phyloP scores from a whole-genome alignment of 192 early-diverging fungal genomes.

The Backusella circina region DNA sequence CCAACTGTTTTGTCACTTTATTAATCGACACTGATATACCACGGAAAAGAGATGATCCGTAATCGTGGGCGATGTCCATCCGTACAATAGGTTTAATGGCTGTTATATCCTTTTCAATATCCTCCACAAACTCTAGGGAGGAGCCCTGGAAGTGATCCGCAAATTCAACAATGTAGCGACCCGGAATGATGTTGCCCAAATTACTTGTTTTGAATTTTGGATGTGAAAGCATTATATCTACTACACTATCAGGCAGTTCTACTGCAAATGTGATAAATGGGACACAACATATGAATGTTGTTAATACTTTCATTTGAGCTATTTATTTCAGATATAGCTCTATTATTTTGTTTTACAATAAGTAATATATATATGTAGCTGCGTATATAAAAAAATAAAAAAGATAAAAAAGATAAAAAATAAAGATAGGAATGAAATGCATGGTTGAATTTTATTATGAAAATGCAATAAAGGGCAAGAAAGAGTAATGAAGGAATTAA shows the following conservation, averaged over 20 bases:
- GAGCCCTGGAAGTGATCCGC: neutral
- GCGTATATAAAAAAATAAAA: neutral
- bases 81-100: neutral
- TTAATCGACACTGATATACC: conserved; percentile 11
- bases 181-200: conserved; percentile 3
- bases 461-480: neutral
- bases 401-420: neutral
- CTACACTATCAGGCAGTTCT: neutral
- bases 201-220: conserved; percentile 5
- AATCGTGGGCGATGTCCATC: conserved; percentile 9
- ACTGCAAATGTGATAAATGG: neutral
- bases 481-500: neutral
- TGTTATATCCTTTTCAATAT: neutral
- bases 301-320: neutral
- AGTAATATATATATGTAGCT: too few relatives aligned
- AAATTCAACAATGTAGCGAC: conserved; percentile 26
- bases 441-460: conserved; percentile 2
- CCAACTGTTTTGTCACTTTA: neutral
- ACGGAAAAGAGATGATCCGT: conserved; percentile 12
- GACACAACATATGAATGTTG: neutral
- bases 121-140: neutral
- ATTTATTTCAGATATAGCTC: neutral
- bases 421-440: neutral
- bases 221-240: neutral
- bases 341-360: too few relatives aligned